Base-by-base conservation (phyloP, 495 filamentous ascomycete genomes). In the Penicillium daleae region DNA sequence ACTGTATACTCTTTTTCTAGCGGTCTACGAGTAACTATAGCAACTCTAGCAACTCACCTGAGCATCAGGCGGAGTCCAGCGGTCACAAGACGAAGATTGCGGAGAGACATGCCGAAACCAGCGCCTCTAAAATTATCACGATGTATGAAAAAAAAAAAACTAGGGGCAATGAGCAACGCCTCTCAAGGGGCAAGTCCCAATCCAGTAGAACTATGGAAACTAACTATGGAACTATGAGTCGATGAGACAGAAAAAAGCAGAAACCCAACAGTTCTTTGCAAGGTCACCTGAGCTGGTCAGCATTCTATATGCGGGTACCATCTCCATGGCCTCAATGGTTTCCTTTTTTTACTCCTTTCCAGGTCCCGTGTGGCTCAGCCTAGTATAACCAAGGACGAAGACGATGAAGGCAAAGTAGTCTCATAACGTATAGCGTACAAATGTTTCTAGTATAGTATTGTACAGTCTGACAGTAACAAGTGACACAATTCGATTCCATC, bases 71-170 rank as follows among this genome's bases (percentile, higher is more conserved):
- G 40, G 57, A 53, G 49, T 13, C 0, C n/a, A 35, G n/a, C n/a
- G 29, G 51, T 54, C 51, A 54, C 51, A 33, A 54, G 51, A 54
- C 51, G 8, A n/a, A 3, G 49, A 27, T 32, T 52, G 27, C 51
- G 29, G 31, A 54, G 51, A 33, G 29, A 32, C 51, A 54, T 32
- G 32, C 29, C 29, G 35, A 54, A 54, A 22, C 29, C 17, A 54
- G 32, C 31, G 29, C 29, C 51, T 54, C 51, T 44, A 13, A 44
- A 44, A 46, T 21, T 22, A 46, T 50, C 46, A 50, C 46, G 46
- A 50, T 50, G n/a, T n/a, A n/a, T n/a, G n/a, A n/a, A n/a, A n/a
- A n/a, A n/a, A n/a, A n/a, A n/a, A n/a, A n/a, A n/a, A n/a, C n/a
- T n/a, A n/a, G 40, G 42, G 19, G n/a, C 8, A 22, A 21, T 0